These are phyloP conservation scores for Asparagopsis taxiformis DNA, from an alignment of 31 red algal species.

Conservation along the genomic window DNA sequence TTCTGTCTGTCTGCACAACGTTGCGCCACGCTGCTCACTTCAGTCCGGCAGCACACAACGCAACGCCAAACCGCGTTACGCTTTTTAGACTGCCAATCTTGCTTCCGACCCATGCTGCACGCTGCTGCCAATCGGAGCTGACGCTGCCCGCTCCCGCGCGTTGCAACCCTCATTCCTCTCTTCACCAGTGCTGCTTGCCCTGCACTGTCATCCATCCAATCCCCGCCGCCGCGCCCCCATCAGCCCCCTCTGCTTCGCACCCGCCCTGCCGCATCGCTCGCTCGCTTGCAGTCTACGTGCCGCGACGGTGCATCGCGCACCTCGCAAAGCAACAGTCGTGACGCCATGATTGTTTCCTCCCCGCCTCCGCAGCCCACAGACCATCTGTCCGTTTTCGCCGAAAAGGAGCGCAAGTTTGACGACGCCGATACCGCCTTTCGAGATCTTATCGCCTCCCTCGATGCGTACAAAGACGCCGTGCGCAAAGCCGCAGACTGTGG, in stretches of 20 bases:
- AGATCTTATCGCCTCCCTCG: constrained; percentile 29
- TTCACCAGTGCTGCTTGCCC: background rate
- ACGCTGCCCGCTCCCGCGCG: no score
- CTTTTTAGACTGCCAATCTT: no score
- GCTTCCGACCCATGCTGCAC: no score
- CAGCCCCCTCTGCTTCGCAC: background rate
- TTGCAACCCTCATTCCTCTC: background rate
- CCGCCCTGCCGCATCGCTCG: background rate
- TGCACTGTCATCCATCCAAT: background rate
- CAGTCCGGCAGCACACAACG: no score
- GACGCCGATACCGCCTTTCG: constrained; percentile 58
- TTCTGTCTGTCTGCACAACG: no score
- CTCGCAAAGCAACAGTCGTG: constrained; percentile 2
- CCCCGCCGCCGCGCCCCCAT: constrained; percentile 4
- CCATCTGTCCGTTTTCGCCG: constrained; percentile 37
- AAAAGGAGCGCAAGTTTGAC: constrained; percentile 55
- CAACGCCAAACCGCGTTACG: no score
- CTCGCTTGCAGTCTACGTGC: background rate
- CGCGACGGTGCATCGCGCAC: constrained; percentile 20
- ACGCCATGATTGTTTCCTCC: background rate
- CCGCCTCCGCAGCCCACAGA: constrained; percentile 15
- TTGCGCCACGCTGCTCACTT: no score
- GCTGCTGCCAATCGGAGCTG: no score
- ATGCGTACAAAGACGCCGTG: constrained; percentile 42
- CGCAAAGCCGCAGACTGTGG: constrained; percentile 33